These are phyloP conservation scores for Metschnikowia cubensis DNA, from an alignment of 805 yeast species.

Conservation along the genomic window DNA sequence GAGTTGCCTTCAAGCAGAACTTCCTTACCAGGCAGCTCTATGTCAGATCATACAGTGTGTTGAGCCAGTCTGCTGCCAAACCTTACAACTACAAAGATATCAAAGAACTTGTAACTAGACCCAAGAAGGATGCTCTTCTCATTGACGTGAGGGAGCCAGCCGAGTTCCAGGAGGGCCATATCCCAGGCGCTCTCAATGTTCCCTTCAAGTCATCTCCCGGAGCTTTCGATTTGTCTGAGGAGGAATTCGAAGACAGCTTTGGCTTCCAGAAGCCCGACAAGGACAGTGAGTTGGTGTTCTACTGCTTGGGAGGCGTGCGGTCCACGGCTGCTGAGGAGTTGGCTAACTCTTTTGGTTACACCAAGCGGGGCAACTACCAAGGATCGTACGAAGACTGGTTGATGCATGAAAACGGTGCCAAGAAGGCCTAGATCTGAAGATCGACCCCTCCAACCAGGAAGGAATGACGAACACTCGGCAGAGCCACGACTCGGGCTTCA, in stretches of 20 bases:
- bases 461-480: not conserved
- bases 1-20: conserved; percentile 5
- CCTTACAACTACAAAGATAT: conserved; percentile 51
- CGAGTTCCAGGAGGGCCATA: conserved; percentile 68
- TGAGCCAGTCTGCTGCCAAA: conserved; percentile 42
- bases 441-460: not conserved
- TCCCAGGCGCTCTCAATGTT: conserved; percentile 81
- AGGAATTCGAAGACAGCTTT: conserved; percentile 76
- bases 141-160: conserved; percentile 92
- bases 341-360: conserved; percentile 86
- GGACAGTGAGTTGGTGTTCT: conserved; percentile 75
- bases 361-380: conserved; percentile 74
- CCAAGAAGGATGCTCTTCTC: conserved; percentile 46
- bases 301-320: conserved; percentile 91
- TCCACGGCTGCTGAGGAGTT: conserved; percentile 86
- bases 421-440: conserved; percentile 2
- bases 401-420: conserved; percentile 28
- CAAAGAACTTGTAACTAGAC: conserved; percentile 43
- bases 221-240: conserved; percentile 74
- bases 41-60: conserved; percentile 29
- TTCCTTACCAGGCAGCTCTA: not conserved
- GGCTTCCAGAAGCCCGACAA: conserved; percentile 75
- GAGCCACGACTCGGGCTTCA: conserved; percentile 1
- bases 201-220: conserved; percentile 92
- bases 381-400: conserved; percentile 91